Evolutionary conservation across 2,329 filamentous ascomycete genomes (phyloP), one percentile per base, ranked within the genome.

Genomic region (Didymella exigua): DNA sequence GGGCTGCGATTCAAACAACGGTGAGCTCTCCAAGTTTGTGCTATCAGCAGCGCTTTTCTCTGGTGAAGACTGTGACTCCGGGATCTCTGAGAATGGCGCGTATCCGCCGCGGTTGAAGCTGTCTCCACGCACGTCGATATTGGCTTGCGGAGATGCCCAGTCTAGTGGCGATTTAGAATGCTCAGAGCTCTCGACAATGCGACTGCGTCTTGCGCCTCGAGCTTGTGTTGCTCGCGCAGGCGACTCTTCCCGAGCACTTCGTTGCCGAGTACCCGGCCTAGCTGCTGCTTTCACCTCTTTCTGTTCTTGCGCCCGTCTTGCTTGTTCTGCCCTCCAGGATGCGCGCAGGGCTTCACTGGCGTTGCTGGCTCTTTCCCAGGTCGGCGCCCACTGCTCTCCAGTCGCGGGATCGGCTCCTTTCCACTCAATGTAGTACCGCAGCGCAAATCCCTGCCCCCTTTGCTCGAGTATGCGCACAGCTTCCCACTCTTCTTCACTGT

Each of bases 381-480:
- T 81, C 9, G 79, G 79, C 3, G 71, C 51, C 65, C 80, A 86
- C 1, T 59, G 55, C 56, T 79, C 67, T 16, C 81, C 82, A 33
- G 82, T 83, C 2, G 61, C 56, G n/a, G 77, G 71, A 63, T 86
- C 73, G 46, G 46, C 48, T 54, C 81, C 78, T 42, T 77, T 79
- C 85, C 85, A 87, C 63, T 85, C 79, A 48, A 87, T 79, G 3
- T 77, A 66, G 60, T 86, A 88, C n/a, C 62, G 40, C 4, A 56
- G 42, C 9, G 76, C 58, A 9, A 60, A 56, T 10, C 63, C 65
- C 40, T 75, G 29, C 0, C 45, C 33, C 3, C 30, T 43, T 49
- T 70, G 61, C 5, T 62, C 50, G 0, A 66, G 41, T 23, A 72
- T 69, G 27, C 46, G 30, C 5, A 58, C 45, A 2, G 58, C 64